A percentile compares a stretch with the other conserved stretches of the same genome.
These are phyloP conservation scores for Alternaria arborescens DNA, from an alignment of 2,329 filamentous ascomycete species.

Conservation along the genomic window DNA sequence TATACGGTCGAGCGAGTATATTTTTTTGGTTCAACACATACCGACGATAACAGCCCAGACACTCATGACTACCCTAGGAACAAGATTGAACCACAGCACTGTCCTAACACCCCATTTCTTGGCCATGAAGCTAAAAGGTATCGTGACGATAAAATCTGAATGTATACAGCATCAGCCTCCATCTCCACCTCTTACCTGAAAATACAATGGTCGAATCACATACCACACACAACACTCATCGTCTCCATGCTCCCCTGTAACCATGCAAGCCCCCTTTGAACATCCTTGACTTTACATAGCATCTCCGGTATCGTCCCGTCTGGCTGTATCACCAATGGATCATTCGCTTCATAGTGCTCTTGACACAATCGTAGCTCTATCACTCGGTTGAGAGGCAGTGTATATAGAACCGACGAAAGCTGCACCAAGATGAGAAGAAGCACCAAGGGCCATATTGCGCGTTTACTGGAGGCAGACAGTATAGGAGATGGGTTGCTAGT, in stretches of 20 bases:
- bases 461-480: slow-evolving; percentile 2
- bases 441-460: slow-evolving; percentile 40
- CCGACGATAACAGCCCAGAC: slow-evolving; percentile 44
- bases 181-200: neutral
- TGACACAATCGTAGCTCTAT: slow-evolving; percentile 54
- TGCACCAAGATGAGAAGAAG: slow-evolving; percentile 45
- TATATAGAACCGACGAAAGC: slow-evolving; percentile 45
- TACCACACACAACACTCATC: slow-evolving; percentile 47
- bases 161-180: neutral
- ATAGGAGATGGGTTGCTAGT: slow-evolving; percentile 17
- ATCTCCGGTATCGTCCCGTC: slow-evolving; percentile 59
- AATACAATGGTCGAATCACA: slow-evolving; percentile 14
- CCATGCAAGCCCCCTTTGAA: slow-evolving; percentile 63
- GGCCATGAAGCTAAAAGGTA: slow-evolving; percentile 48
- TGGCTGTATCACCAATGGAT: slow-evolving; percentile 48
- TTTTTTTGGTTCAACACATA: slow-evolving; percentile 21
- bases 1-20: neutral
- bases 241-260: slow-evolving; percentile 59
- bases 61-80: slow-evolving; percentile 42
- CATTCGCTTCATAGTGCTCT: slow-evolving; percentile 57
- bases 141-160: slow-evolving; percentile 46
- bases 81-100: slow-evolving; percentile 46
- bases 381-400: slow-evolving; percentile 49
- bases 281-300: slow-evolving; percentile 62
- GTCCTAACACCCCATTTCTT: slow-evolving; percentile 39